These are phyloP conservation scores for Nakazawaea anatomiae DNA, from an alignment of 805 yeast species.

Conservation along the genomic window DNA sequence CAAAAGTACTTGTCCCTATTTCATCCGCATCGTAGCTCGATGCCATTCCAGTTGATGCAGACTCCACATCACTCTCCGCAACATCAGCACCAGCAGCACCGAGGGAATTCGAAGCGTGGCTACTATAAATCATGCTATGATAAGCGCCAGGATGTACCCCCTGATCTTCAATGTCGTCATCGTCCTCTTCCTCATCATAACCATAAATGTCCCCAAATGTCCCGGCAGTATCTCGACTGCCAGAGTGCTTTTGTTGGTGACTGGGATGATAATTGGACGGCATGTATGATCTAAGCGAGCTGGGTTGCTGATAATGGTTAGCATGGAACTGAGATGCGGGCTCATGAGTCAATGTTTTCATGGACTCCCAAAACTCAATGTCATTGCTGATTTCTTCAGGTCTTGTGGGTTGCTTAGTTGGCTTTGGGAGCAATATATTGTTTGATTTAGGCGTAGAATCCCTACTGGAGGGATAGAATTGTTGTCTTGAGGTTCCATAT, in stretches of 20 bases:
- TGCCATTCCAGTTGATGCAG: not conserved
- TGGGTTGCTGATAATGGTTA: conserved; percentile 2
- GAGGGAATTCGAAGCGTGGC: not conserved
- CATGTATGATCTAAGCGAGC: not conserved
- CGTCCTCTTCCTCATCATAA: conserved; percentile 12
- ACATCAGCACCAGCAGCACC: not conserved
- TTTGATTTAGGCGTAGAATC: not conserved
- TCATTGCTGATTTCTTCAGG: conserved; percentile 53
- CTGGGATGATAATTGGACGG: conserved; percentile 7
- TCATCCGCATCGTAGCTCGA: conserved; percentile 8
- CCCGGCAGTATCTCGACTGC: conserved; percentile 1
- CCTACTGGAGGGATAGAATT: not conserved
- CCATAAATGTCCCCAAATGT: conserved; percentile 14
- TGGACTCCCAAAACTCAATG: conserved; percentile 65
- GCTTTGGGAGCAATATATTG: not conserved
- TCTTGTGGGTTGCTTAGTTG: conserved; percentile 1
- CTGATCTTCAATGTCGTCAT: conserved; percentile 26
- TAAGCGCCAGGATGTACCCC: conserved; percentile 13
- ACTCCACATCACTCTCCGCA: not conserved
- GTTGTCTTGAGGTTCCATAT: conserved; percentile 9
- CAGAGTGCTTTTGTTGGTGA: conserved; percentile 3
- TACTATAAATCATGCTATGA: not conserved
- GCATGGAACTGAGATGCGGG: conserved; percentile 9
- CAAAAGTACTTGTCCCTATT: conserved; percentile 12
- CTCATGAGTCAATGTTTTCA: conserved; percentile 47